Conservation (phyloP, 257 asterid species). For the Osmanthus fragrans region DNA sequence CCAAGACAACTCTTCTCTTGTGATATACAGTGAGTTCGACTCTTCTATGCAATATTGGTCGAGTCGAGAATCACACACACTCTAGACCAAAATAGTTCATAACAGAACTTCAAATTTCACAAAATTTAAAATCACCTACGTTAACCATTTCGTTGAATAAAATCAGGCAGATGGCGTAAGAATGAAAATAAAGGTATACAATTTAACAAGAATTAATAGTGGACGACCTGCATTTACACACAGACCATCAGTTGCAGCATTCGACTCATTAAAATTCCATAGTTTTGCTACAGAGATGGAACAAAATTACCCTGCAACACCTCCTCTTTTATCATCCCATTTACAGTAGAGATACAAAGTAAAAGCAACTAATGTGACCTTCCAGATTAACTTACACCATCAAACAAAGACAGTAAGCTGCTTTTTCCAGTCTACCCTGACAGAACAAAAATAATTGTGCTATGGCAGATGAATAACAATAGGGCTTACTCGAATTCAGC, state of each 20-base stretch:
- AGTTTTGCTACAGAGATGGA: background rate
- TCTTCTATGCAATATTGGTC: no score
- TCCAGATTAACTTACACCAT: background rate
- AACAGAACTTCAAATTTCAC: no score
- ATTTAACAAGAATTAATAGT: background rate
- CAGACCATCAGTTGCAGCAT: background rate
- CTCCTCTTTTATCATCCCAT: background rate
- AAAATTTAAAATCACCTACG: background rate
- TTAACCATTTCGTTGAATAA: background rate
- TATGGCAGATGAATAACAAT: background rate
- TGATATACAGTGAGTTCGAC: no score
- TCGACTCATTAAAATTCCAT: background rate
- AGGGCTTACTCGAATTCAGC: background rate
- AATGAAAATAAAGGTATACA: background rate
- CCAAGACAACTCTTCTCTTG: background rate
- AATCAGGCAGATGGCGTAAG: background rate
- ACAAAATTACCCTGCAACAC: background rate
- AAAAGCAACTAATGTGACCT: background rate
- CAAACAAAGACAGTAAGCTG: background rate
- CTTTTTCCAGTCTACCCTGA: background rate
- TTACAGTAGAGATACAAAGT: background rate
- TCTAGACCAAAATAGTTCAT: background rate
- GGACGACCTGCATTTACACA: background rate
- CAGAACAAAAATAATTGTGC: constrained; percentile 21
- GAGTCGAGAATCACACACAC: background rate